These are phyloP conservation scores for Ascodesmis nigricans DNA, from an alignment of 495 filamentous ascomycete species.

Conservation along the genomic window DNA sequence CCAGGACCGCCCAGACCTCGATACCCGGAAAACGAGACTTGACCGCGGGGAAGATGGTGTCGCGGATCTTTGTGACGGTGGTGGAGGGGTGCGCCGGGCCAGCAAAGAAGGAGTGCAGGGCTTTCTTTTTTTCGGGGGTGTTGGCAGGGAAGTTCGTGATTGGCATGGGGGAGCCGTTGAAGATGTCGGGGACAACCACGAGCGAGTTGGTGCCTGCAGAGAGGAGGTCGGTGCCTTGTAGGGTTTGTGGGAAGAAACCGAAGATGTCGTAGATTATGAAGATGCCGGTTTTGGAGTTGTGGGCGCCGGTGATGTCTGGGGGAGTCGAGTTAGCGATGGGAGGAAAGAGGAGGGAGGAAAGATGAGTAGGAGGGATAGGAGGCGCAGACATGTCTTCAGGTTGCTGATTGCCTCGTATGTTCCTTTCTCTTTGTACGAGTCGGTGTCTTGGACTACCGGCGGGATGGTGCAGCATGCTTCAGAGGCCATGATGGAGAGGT, in stretches of 20 bases:
- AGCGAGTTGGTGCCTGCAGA: conserved; percentile 32
- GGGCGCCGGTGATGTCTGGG: conserved; percentile 39
- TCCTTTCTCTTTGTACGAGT: conserved; percentile 44
- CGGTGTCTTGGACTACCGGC: conserved; percentile 32
- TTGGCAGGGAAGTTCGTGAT: conserved; percentile 47
- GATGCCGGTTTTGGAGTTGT: conserved; percentile 34
- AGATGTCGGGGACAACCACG: conserved; percentile 50
- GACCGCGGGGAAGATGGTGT: conserved; percentile 34
- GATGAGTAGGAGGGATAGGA: background rate
- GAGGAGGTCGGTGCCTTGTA: conserved; percentile 51
- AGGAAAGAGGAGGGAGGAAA: too few relatives aligned
- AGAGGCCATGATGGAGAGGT: too few relatives aligned
- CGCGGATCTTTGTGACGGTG: conserved; percentile 39
- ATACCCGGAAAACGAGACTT: conserved; percentile 34
- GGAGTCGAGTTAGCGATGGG: too few relatives aligned
- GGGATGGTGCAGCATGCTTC: conserved; percentile 56
- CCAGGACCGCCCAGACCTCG: conserved; percentile 65
- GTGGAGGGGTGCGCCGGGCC: conserved; percentile 41
- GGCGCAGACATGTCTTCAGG: conserved; percentile 41
- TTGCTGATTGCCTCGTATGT: conserved; percentile 39
- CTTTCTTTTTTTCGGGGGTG: conserved; percentile 56
- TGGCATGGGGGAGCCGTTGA: conserved; percentile 35
- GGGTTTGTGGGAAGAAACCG: conserved; percentile 44
- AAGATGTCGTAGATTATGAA: conserved; percentile 52
- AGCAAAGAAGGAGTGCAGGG: conserved; percentile 54